These are phyloP conservation scores for Achaetomiella virescens DNA, from an alignment of 495 filamentous ascomycete species.

Conservation along the genomic window DNA sequence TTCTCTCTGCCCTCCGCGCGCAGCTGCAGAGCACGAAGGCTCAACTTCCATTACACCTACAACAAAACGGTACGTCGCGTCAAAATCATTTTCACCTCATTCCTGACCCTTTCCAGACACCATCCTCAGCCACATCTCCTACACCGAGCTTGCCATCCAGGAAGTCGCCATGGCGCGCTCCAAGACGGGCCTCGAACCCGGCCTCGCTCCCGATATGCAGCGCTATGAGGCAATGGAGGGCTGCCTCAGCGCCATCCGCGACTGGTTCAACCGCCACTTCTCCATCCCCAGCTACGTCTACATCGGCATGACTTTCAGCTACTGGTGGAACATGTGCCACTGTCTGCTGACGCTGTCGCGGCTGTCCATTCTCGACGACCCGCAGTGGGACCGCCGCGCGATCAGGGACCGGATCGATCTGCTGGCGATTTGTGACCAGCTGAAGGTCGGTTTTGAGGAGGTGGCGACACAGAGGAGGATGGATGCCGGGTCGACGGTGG, in stretches of 20 bases:
- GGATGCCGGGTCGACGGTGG: constrained; percentile 5
- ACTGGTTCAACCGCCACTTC: constrained; percentile 27
- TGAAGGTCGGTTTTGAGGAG: constrained; percentile 20
- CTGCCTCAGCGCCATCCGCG: constrained; percentile 17
- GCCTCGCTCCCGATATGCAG: constrained; percentile 21
- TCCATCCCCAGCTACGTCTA: constrained; percentile 23
- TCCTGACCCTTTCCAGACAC: constrained; percentile 24
- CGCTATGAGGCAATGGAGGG: constrained; percentile 27
- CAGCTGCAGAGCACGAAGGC: constrained; percentile 37
- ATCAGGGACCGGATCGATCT: constrained; percentile 29
- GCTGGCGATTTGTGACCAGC: constrained; percentile 24
- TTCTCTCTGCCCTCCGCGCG: constrained; percentile 39
- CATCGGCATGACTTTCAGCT: constrained; percentile 26
- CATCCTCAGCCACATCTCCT: constrained; percentile 32
- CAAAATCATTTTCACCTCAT: background rate
- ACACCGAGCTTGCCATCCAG: constrained; percentile 40
- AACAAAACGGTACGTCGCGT: constrained; percentile 37
- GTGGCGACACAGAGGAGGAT: constrained; percentile 8
- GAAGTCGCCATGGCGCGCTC: constrained; percentile 31
- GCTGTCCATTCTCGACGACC: constrained; percentile 31
- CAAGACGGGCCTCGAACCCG: constrained; percentile 9
- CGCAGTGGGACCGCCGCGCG: constrained; percentile 29
- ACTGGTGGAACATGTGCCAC: constrained; percentile 28
- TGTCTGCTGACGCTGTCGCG: constrained; percentile 23
- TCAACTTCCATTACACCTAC: constrained; percentile 31